These are phyloP conservation scores for Suillus brevipes DNA, from an alignment of 768 basidiomycete genomes.

Conservation along the genomic window DNA sequence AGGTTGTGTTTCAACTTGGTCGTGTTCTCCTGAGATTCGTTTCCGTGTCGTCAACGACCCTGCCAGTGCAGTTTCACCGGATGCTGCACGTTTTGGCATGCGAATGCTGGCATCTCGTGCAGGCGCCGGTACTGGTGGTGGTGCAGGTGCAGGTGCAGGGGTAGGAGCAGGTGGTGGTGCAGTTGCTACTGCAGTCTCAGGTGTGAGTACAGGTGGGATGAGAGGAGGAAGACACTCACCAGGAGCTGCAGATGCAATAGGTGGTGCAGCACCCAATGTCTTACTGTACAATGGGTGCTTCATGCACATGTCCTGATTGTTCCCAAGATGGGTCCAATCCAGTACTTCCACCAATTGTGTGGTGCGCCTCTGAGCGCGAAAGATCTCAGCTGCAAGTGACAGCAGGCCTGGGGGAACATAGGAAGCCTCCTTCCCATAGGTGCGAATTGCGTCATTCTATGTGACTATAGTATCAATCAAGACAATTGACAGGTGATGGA, in stretches of 20 bases:
- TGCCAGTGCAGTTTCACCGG: not conserved
- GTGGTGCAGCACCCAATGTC: not conserved
- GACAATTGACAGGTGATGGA: not conserved
- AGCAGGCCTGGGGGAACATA: not conserved
- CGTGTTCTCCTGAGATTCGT: too few relatives aligned
- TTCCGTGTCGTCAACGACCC: not conserved
- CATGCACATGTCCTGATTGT: not conserved
- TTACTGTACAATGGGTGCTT: not conserved
- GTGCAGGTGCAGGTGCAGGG: not conserved
- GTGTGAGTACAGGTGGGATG: not conserved
- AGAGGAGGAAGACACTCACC: not conserved
- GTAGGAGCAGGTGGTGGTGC: not conserved
- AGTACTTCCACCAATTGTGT: not conserved
- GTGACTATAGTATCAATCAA: not conserved
- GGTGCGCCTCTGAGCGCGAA: not conserved
- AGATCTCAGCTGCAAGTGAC: constrained; percentile 1
- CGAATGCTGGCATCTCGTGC: not conserved
- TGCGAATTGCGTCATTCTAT: not conserved
- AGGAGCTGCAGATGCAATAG: not conserved
- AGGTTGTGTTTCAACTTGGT: too few relatives aligned
- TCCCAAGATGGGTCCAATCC: not conserved
- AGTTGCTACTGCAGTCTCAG: not conserved
- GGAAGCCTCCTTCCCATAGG: not conserved
- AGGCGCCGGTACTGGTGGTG: not conserved
- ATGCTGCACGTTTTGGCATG: not conserved